A percentile compares a stretch with the other conserved stretches of the same genome.
Evolutionary conservation across 208 protist species (phyloP).

Genomic region (Acanthamoeba castellanii): DNA sequence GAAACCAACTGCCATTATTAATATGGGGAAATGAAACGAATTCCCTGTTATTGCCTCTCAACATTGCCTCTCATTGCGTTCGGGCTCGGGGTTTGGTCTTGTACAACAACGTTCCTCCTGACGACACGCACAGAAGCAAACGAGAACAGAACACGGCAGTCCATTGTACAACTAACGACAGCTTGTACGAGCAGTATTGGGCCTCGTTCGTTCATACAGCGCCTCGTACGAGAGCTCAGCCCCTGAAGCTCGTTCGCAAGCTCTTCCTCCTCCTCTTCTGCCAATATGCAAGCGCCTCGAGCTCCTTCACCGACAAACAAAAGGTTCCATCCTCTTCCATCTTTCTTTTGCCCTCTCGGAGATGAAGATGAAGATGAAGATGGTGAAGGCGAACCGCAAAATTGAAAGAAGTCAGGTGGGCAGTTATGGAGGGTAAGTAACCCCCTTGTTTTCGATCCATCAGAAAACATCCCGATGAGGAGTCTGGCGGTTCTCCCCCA

Average conservation of each 20-base stretch:
- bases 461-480: no score
- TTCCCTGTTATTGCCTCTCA: neutral
- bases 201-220: neutral
- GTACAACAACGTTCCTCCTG: neutral
- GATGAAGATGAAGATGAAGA: neutral
- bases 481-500: no score
- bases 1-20: neutral
- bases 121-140: neutral
- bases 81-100: no score
- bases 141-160: neutral
- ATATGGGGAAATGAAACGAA: neutral
- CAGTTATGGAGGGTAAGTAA: no score
- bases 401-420: no score
- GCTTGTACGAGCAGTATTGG: neutral
- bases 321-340: neutral
- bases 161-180: neutral
- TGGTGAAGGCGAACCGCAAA: neutral
- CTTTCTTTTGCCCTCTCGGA: neutral
- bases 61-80: no score
- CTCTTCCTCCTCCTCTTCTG: neutral
- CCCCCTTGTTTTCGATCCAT: no score
- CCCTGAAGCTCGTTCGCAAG: neutral
- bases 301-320: neutral
- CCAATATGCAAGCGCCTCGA: neutral
- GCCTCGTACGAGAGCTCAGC: neutral